Evolutionary conservation across 352 stramenopile genomes (phyloP).

Genomic region (Phytophthora hibernalis): DNA sequence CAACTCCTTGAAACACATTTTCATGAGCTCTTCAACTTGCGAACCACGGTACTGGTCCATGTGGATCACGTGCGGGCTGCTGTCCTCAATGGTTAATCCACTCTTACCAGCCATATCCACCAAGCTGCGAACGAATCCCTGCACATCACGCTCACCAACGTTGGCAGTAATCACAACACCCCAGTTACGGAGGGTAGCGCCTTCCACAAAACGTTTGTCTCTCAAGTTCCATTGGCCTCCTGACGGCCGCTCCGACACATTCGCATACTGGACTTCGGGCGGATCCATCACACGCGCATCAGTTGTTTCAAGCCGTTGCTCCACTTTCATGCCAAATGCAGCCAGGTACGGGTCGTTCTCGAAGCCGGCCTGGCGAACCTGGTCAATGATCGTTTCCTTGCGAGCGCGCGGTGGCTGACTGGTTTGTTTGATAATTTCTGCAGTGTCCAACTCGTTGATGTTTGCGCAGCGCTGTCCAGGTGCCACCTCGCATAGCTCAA

Average conservation of each 20-base stretch:
- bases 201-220: conserved; percentile 73
- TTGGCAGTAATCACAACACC: conserved; percentile 60
- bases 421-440: conserved; percentile 84
- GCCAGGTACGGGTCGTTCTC: conserved; percentile 72
- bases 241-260: conserved; percentile 63
- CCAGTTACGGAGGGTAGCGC: conserved; percentile 59
- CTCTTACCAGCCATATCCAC: conserved; percentile 44
- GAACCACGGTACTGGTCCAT: conserved; percentile 41
- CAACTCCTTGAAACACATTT: conserved; percentile 58
- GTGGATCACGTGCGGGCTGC: conserved; percentile 51
- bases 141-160: conserved; percentile 41
- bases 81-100: conserved; percentile 50
- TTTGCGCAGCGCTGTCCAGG: conserved; percentile 74
- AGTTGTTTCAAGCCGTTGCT: conserved; percentile 56
- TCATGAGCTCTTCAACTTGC: conserved; percentile 69
- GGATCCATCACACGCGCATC: conserved; percentile 60
- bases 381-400: conserved; percentile 63
- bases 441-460: conserved; percentile 82
- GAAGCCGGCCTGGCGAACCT: conserved; percentile 69
- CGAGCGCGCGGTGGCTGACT: conserved; percentile 56
- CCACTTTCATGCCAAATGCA: conserved; percentile 70
- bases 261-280: conserved; percentile 69
- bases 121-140: conserved; percentile 55
- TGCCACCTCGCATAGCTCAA: conserved; percentile 84
- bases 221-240: conserved; percentile 81